phyloP scores from a whole-genome alignment of 1,284 basidiomycete genomes.

The Puccinia novopanici region DNA sequence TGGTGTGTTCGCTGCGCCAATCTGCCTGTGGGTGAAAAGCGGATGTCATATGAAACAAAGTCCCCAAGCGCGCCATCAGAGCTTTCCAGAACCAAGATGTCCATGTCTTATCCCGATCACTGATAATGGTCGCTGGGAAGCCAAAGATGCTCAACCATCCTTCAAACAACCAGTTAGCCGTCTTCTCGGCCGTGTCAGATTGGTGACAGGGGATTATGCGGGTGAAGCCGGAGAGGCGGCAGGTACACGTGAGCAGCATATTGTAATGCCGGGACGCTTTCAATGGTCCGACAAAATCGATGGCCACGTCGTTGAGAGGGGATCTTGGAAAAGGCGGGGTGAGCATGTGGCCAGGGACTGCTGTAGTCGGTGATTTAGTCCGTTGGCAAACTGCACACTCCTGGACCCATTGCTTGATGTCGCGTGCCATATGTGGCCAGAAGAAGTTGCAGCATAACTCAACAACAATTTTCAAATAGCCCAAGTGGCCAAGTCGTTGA shows the following conservation, averaged over 20 bases:
- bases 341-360: too few species aligned
- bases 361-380: conserved; percentile 4
- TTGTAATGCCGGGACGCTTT: too few species aligned
- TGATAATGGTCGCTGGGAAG: conserved; percentile 54
- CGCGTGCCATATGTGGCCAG: conserved; percentile 61
- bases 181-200: conserved; percentile 20
- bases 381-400: conserved; percentile 12
- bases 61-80: too few species aligned
- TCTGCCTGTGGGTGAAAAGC: conserved; percentile 57
- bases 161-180: conserved; percentile 7
- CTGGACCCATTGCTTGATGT: not conserved
- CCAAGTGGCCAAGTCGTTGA: conserved; percentile 60
- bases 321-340: not conserved
- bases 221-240: not conserved
- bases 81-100: conserved; percentile 55
- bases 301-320: not conserved
- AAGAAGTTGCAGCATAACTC: conserved; percentile 58
- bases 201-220: too few species aligned
- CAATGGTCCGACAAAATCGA: conserved; percentile 39
- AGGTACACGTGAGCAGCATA: too few species aligned
- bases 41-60: conserved; percentile 51
- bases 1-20: conserved; percentile 57
- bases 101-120: conserved; percentile 56
- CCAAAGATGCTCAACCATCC: conserved; percentile 47
- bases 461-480: conserved; percentile 60